Percentiles rank a stretch among this genome's conserved stretches.
Evolutionary conservation across 352 stramenopile species (phyloP).

Genomic region (Phytophthora kernoviae): DNA sequence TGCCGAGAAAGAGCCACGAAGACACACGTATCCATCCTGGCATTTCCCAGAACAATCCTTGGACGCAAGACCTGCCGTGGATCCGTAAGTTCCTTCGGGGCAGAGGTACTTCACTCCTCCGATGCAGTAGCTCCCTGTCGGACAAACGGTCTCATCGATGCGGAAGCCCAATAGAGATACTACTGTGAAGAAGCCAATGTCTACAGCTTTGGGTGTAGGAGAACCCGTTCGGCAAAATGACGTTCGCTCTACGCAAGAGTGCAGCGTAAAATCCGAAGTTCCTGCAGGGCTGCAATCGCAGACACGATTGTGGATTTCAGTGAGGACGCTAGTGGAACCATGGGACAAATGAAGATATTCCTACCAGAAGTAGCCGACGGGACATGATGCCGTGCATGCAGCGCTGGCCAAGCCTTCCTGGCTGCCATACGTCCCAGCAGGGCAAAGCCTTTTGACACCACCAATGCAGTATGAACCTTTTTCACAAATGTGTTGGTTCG

Average conservation of each 20-base stretch:
- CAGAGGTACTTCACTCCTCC: conserved; percentile 55
- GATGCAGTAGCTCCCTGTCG: conserved; percentile 65
- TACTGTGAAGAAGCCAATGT: conserved; percentile 54
- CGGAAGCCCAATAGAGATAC: conserved; percentile 37
- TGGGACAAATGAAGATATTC: background rate
- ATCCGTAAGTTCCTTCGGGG: conserved; percentile 56
- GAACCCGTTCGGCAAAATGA: conserved; percentile 61
- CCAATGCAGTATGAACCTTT: conserved; percentile 56
- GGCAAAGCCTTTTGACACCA: conserved; percentile 61
- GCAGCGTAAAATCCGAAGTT: conserved; percentile 37
- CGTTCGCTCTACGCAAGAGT: conserved; percentile 40
- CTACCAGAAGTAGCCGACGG: conserved; percentile 71
- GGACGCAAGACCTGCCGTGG: conserved; percentile 44
- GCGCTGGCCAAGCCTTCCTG: conserved; percentile 41
- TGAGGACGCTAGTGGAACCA: background rate
- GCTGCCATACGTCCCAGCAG: conserved; percentile 50
- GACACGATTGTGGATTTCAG: no score
- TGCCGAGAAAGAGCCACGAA: conserved; percentile 41
- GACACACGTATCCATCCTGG: conserved; percentile 60
- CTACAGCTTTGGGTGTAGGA: conserved; percentile 36
- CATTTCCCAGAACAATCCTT: conserved; percentile 56
- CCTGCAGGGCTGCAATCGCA: conserved; percentile 43
- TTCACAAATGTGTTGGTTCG: conserved; percentile 53
- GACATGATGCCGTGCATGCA: conserved; percentile 59
- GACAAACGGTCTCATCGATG: conserved; percentile 59